These are phyloP conservation scores for Boletus rubescentipes DNA, from an alignment of 768 basidiomycete species.

Conservation along the genomic window DNA sequence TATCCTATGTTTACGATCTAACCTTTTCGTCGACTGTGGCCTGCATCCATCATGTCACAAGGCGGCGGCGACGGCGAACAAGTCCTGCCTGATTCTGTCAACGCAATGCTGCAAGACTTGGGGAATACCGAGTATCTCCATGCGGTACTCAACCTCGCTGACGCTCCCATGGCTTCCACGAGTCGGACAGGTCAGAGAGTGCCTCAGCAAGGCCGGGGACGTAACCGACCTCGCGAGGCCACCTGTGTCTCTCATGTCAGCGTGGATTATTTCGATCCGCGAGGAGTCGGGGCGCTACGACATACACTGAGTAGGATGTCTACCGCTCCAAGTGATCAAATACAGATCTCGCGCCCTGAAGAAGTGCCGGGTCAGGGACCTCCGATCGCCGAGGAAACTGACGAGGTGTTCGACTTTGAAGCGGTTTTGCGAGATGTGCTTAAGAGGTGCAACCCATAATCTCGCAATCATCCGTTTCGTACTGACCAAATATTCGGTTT, in stretches of 20 bases:
- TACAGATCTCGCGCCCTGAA: not conserved
- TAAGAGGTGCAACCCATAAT: slow-evolving; percentile 14
- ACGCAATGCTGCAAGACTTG: slow-evolving; percentile 1
- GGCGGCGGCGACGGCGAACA: not conserved
- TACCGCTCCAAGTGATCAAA: slow-evolving; percentile 7
- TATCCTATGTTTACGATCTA: slow-evolving; percentile 2
- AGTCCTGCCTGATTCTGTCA: not conserved
- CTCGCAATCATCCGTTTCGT: not conserved
- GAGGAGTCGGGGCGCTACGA: slow-evolving; percentile 38
- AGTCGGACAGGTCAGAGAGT: not conserved
- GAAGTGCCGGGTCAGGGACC: not conserved
- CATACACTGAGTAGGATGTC: slow-evolving; percentile 17
- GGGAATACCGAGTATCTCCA: slow-evolving; percentile 18
- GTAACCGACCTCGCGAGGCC: not conserved
- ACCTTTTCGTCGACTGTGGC: not conserved
- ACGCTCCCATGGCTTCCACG: not conserved
- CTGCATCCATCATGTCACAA: slow-evolving; percentile 10
- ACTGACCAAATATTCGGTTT: not conserved
- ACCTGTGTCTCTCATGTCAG: slow-evolving; percentile 36
- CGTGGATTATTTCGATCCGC: slow-evolving; percentile 54
- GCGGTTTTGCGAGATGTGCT: slow-evolving; percentile 26
- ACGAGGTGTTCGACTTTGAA: slow-evolving; percentile 35
- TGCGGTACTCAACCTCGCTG: slow-evolving; percentile 6
- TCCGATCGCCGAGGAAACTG: not conserved
- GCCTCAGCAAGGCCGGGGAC: not conserved